phyloP scores from a whole-genome alignment of 331 rosid species.

The Cucumis variabilis region DNA sequence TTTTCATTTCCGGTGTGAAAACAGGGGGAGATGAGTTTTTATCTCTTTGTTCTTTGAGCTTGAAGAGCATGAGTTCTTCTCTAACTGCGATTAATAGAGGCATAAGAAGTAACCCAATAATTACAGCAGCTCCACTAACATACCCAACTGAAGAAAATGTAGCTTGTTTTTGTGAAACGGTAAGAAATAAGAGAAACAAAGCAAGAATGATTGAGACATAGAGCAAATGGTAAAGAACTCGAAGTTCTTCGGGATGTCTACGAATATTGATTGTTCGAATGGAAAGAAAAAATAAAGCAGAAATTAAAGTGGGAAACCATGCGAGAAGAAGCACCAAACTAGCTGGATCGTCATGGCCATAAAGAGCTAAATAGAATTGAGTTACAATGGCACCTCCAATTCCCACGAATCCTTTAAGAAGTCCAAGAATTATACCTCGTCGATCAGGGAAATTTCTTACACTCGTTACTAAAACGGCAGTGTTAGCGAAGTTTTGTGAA shows the following conservation, averaged over 20 bases:
- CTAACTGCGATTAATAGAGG: neutral
- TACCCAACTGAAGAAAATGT: neutral
- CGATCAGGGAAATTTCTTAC: constrained; percentile 73
- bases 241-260: constrained; percentile 47
- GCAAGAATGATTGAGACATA: constrained; percentile 1
- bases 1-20: neutral
- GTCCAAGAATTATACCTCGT: constrained; percentile 65
- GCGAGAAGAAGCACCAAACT: constrained; percentile 62
- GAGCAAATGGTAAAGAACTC: constrained; percentile 52
- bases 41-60: neutral
- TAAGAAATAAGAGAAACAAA: neutral
- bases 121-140: neutral
- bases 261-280: constrained; percentile 54
- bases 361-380: constrained; percentile 64
- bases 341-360: constrained; percentile 46
- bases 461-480: constrained; percentile 63
- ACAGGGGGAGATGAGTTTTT: neutral
- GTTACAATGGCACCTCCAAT: constrained; percentile 72
- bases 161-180: neutral
- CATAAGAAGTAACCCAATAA: neutral
- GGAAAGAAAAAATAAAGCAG: constrained; percentile 53
- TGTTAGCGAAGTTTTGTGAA: constrained; percentile 74
- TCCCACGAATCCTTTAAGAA: constrained; percentile 76
- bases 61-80: neutral
- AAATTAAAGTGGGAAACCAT: constrained; percentile 73